Base-by-base conservation (phyloP, 2,329 filamentous ascomycete genomes). In the Diaporthe sp. region DNA sequence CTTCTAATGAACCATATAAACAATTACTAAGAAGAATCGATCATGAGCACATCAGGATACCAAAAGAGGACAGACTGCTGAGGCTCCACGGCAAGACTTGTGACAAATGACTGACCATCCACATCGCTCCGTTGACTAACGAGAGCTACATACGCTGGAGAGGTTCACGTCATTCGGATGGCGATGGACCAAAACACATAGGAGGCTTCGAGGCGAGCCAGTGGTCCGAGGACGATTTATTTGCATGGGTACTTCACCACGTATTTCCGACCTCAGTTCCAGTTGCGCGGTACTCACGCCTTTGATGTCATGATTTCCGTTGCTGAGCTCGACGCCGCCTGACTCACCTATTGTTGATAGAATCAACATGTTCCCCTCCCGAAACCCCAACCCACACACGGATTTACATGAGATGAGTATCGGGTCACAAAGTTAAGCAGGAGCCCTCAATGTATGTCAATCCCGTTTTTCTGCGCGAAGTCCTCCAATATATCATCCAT, bases 401-500 rank as follows among this genome's bases (percentile, higher is more conserved):
- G 17, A 5, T 37, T 39, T 49, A 10, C 31, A 17, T 53, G 20
- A 51, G 31, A 20, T 25, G 47, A 12, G 22, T 15, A 12, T 12
- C 17, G n/a, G 61, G 20, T 12, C 22, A 31, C 13, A 72, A n/a
- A 42, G 34, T 31, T 25, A n/a, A 51, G 15, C 13, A 72, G 25
- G 39, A 10, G 20, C 34, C 49, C 8, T 65, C 25, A 63, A 42
- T 65, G 58, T 34, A 73, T 44, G 20, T 74, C 72, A 17, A 77
- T 68, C 49, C 34, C 67, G 37, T 76, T 74, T 53, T 53, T 67
- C 31, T 77, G 76, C 55, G 71, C 71, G 15, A 77, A 81, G 28
- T 76, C 77, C 53, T 57, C 70, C 6, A 78, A 71, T 42, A 79
- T 76, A 17, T 78, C 76, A 28, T 74, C 75, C 2, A 80, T 70